phyloP scores from a whole-genome alignment of 345 rosid genomes.

The Barbarea vulgaris region DNA sequence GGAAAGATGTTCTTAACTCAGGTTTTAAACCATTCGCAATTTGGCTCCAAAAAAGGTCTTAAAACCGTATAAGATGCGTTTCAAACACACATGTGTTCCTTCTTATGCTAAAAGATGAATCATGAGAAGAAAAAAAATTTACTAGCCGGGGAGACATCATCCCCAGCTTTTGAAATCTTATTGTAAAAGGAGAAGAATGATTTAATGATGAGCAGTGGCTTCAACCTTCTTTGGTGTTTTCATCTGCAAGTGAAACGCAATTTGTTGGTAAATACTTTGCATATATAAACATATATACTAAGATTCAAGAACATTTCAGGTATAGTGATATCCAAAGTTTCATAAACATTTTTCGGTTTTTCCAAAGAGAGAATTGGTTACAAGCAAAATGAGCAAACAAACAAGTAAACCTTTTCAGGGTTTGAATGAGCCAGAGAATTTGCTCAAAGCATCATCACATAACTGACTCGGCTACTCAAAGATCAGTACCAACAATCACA shows the following conservation, averaged over 20 bases:
- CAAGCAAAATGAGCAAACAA: slow-evolving; percentile 1
- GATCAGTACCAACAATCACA: slow-evolving; percentile 4
- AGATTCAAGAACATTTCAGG: slow-evolving; percentile 1
- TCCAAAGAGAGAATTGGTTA: slow-evolving; percentile 1
- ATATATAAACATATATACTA: background rate
- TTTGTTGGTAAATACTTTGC: background rate
- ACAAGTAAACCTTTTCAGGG: background rate
- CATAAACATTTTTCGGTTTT: background rate
- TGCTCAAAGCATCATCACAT: background rate
- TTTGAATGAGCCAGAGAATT: background rate
- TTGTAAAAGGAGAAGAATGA: slow-evolving; percentile 22
- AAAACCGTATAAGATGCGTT: slow-evolving; percentile 13
- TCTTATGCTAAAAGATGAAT: slow-evolving; percentile 26
- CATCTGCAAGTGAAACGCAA: slow-evolving; percentile 27
- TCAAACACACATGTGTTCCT: slow-evolving; percentile 10
- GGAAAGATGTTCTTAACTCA: background rate
- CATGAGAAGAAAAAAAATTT: slow-evolving; percentile 6
- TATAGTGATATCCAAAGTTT: background rate
- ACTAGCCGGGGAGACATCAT: slow-evolving; percentile 19
- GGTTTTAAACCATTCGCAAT: background rate
- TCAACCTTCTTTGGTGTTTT: slow-evolving; percentile 25
- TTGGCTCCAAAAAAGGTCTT: slow-evolving; percentile 18
- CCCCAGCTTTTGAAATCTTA: slow-evolving; percentile 32
- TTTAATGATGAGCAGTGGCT: slow-evolving; percentile 37
- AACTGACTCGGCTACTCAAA: background rate